These are phyloP conservation scores for Taiozyma sp. DNA, from an alignment of 1,139 yeast species.

Conservation along the genomic window DNA sequence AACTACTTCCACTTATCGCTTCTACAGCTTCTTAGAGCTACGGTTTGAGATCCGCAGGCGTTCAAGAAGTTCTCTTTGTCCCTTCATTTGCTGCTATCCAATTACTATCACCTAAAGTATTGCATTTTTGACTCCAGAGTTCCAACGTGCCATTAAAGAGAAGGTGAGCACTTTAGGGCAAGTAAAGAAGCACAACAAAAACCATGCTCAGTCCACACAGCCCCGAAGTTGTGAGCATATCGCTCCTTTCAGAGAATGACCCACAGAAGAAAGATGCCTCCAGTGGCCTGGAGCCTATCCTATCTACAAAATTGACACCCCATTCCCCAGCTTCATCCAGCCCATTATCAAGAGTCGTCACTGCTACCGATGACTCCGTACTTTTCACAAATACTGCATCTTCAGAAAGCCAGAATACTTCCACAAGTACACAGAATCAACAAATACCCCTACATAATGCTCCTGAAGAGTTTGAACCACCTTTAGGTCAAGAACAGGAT, in stretches of 20 bases:
- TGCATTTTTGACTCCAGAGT: background rate
- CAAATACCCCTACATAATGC: background rate
- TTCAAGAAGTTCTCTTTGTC: background rate
- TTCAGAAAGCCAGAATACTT: conserved; percentile 20
- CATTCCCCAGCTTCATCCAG: conserved; percentile 9
- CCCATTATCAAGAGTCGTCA: conserved; percentile 18
- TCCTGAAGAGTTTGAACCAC: background rate
- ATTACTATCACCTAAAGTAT: background rate
- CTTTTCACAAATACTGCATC: conserved; percentile 24
- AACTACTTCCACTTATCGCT: background rate
- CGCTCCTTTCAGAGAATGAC: background rate
- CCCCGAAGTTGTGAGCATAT: background rate
- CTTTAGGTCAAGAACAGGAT: background rate
- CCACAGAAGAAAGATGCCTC: background rate
- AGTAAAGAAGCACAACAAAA: background rate
- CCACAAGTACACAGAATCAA: conserved; percentile 9
- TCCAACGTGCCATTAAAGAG: background rate
- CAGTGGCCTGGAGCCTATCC: background rate
- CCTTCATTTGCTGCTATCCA: background rate
- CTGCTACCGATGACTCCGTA: conserved; percentile 23
- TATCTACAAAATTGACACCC: background rate
- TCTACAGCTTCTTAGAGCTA: background rate
- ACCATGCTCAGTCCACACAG: background rate
- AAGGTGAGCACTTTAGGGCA: background rate
- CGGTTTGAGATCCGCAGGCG: background rate